These are phyloP conservation scores for Podaxis pistillaris DNA, from an alignment of 768 basidiomycete species.

Conservation along the genomic window DNA sequence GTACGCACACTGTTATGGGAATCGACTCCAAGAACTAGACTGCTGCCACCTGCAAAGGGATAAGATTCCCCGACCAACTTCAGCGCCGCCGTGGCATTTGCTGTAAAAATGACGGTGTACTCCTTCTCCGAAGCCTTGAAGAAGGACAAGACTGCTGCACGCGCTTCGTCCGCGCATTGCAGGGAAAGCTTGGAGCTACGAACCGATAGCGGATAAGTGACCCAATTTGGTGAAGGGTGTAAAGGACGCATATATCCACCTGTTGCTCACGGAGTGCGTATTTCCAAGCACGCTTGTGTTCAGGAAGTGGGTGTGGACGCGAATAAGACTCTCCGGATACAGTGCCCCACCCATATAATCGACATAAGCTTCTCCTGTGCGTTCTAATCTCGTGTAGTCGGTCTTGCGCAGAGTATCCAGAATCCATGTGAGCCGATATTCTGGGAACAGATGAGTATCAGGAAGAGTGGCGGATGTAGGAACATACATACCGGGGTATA, in stretches of 20 bases:
- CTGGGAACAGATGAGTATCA: slow-evolving; percentile 23
- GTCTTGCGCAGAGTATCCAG: slow-evolving; percentile 64
- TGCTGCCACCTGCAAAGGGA: slow-evolving; percentile 59
- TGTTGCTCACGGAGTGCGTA: slow-evolving; percentile 81
- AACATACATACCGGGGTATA: slow-evolving; percentile 32
- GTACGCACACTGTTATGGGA: slow-evolving; percentile 74
- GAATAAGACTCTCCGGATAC: slow-evolving; percentile 76
- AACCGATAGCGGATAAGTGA: neutral
- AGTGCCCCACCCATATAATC: slow-evolving; percentile 87
- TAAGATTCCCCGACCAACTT: slow-evolving; percentile 83
- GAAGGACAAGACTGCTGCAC: slow-evolving; percentile 70
- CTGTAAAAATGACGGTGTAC: slow-evolving; percentile 80
- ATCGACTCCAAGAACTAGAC: slow-evolving; percentile 69
- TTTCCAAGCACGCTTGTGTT: slow-evolving; percentile 70
- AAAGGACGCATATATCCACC: slow-evolving; percentile 47
- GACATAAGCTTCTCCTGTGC: slow-evolving; percentile 70
- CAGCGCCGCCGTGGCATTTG: slow-evolving; percentile 76
- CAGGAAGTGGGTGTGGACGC: slow-evolving; percentile 68
- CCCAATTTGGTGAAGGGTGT: neutral
- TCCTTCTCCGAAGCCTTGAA: slow-evolving; percentile 69
- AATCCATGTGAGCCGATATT: slow-evolving; percentile 70
- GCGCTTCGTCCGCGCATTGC: slow-evolving; percentile 64
- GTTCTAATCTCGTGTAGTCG: slow-evolving; percentile 60
- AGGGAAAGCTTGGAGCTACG: slow-evolving; percentile 70
- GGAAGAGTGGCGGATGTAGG: neutral